Conservation (phyloP, 2,329 filamentous ascomycete species). For the Drechslerella coelobrocha region DNA sequence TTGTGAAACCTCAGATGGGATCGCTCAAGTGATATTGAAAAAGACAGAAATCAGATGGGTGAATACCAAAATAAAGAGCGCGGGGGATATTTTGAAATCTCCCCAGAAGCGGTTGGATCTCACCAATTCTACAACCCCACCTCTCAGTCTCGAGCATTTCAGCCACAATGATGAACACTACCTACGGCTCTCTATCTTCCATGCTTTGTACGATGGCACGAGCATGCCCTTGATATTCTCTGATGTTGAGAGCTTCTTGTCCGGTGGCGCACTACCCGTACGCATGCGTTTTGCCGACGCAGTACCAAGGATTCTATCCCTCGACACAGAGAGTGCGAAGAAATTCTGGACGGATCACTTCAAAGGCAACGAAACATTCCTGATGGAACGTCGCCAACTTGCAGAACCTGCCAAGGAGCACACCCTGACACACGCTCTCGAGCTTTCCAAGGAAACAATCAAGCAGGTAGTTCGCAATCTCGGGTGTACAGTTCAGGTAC, state of each 20-base stretch:
- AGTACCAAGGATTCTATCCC: conserved; percentile 73
- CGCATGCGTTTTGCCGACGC: conserved; percentile 68
- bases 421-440: conserved; percentile 14
- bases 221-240: conserved; percentile 74
- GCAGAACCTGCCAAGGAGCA: conserved; percentile 45
- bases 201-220: conserved; percentile 84
- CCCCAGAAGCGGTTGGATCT: conserved; percentile 20
- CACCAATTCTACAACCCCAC: conserved; percentile 56
- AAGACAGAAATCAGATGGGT: conserved; percentile 61
- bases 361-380: conserved; percentile 10
- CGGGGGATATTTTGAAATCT: conserved; percentile 49
- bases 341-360: conserved; percentile 74
- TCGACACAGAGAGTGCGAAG: conserved; percentile 60
- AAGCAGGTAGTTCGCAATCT: conserved; percentile 66
- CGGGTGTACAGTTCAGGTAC: conserved; percentile 77
- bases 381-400: conserved; percentile 36
- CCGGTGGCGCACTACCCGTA: conserved; percentile 51
- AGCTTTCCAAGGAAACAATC: conserved; percentile 59
- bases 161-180: conserved; percentile 52
- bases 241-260: conserved; percentile 65
- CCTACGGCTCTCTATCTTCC: conserved; percentile 76
- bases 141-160: conserved; percentile 20
- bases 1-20: conserved; percentile 74
- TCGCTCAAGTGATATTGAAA: conserved; percentile 73
- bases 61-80: conserved; percentile 55